Percentiles rank a stretch among this genome's conserved stretches.
Evolutionary conservation across 148 eudicot species (phyloP).

Genomic region (Rhododendron ovatum): DNA sequence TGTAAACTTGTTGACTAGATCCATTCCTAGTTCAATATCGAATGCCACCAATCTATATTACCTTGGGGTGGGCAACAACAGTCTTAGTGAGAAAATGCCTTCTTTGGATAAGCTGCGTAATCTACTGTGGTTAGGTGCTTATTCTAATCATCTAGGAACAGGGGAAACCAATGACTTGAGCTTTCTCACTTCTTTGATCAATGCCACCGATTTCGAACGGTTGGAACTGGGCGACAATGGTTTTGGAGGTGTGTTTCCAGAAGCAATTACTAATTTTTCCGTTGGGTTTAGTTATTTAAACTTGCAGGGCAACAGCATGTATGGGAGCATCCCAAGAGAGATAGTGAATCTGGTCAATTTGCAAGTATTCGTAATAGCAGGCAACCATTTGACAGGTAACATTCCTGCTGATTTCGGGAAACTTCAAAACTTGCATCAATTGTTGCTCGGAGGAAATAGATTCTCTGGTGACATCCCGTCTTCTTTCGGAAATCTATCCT

Average conservation of each 20-base stretch:
- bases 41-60: not conserved
- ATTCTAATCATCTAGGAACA: not conserved
- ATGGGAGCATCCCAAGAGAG: not conserved
- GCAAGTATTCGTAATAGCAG: not conserved
- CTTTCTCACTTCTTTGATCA: not conserved
- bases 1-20: not conserved
- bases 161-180: not conserved
- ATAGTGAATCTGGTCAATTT: not conserved
- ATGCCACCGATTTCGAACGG: not conserved
- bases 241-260: not conserved
- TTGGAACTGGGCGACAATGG: not conserved
- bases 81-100: not conserved
- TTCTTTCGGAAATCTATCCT: no score
- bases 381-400: not conserved
- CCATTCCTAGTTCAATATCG: not conserved
- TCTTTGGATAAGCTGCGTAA: not conserved
- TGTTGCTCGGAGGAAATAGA: no score
- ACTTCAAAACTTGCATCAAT: not conserved
- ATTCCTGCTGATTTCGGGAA: not conserved
- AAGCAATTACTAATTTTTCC: not conserved
- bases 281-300: fast-evolving
- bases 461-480: not conserved
- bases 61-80: fast-evolving
- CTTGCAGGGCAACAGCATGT: not conserved
- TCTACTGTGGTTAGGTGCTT: not conserved